Evolutionary conservation across 1,284 basidiomycete species (phyloP), one percentile per base, ranked within the genome.

Genomic region (Takashimella tepidaria): DNA sequence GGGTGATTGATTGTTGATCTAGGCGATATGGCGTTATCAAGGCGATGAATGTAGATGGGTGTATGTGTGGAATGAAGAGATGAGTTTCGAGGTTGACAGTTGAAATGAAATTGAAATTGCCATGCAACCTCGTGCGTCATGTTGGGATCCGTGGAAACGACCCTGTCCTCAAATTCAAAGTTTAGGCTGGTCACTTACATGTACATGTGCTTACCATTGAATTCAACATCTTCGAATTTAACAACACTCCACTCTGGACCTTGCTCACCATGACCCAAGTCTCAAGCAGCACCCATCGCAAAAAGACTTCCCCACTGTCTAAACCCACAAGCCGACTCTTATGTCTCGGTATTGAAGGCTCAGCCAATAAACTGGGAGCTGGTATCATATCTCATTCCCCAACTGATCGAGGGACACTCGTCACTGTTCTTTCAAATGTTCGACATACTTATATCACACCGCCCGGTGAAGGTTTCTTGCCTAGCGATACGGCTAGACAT

Each of bases 371-470:
- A 76, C 82, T 98, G 31, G 96, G 96, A n/a, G 89, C 87, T 20
- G 96, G 96, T 4, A 81, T 98, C 47, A 91, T 98, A 74, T 84
- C 84, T 55, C 95, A 98, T 70, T 80, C 81, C 20, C 67, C 69
- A 0, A 53, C 62, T 4, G 45, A 40, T 5, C 41, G 31, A 22
- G 62, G 82, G 27, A 83, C 83, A 8, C 77, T 76, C 19, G 75
- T 76, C 56, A 69, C 68, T 23, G 83, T 93, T 13, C 79, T 92
- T 20, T 86, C 89, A 43, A 88, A 95, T 63, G 79, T 98, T 55
- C 84, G 96, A 60, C 96, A 98, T 71, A 99, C 96, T 8, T 98
- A 98, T 72, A 90, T 98, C 60, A 98, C 96, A 1, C 96, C 96
- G 1, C 91, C 96, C 2, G 96, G 96, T 5, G 89, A 97, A 76